These are phyloP conservation scores for Gossypium sturtianum DNA, from an alignment of 345 rosid species.

Conservation along the genomic window DNA sequence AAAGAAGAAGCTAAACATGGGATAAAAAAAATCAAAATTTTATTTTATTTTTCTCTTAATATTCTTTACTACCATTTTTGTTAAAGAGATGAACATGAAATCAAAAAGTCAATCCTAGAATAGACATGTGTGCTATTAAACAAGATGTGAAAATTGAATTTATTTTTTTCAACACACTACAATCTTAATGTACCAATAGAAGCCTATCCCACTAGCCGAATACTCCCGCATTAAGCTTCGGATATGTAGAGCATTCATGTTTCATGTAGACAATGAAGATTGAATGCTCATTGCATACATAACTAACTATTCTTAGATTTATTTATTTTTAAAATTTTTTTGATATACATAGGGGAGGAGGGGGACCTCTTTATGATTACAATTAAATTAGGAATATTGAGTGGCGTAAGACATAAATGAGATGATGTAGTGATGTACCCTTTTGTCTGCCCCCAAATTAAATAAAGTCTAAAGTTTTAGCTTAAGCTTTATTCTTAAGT, in stretches of 20 bases:
- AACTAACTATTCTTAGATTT: neutral
- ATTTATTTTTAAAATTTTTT: neutral
- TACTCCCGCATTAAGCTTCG: neutral
- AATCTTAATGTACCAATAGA: too few relatives aligned
- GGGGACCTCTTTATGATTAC: conserved; percentile 1
- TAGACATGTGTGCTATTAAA: too few relatives aligned
- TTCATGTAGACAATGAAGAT: neutral
- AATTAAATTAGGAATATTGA: neutral
- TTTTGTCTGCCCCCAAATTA: neutral
- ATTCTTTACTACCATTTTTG: too few relatives aligned
- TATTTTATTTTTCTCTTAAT: too few relatives aligned
- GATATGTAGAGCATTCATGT: neutral
- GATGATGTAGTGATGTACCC: neutral
- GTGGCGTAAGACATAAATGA: neutral
- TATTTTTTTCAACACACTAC: too few relatives aligned
- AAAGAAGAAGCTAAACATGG: too few relatives aligned
- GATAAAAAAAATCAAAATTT: too few relatives aligned
- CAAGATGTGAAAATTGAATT: too few relatives aligned
- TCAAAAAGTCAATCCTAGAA: too few relatives aligned
- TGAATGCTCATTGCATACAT: neutral
- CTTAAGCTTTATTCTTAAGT: neutral
- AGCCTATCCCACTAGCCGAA: too few relatives aligned
- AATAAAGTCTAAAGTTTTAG: neutral
- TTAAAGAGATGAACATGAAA: too few relatives aligned
- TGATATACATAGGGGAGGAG: neutral